A percentile compares a stretch with the other conserved stretches of the same genome.
phyloP scores from a whole-genome alignment of 768 basidiomycete species.

The Gloeostereum incarnatum region DNA sequence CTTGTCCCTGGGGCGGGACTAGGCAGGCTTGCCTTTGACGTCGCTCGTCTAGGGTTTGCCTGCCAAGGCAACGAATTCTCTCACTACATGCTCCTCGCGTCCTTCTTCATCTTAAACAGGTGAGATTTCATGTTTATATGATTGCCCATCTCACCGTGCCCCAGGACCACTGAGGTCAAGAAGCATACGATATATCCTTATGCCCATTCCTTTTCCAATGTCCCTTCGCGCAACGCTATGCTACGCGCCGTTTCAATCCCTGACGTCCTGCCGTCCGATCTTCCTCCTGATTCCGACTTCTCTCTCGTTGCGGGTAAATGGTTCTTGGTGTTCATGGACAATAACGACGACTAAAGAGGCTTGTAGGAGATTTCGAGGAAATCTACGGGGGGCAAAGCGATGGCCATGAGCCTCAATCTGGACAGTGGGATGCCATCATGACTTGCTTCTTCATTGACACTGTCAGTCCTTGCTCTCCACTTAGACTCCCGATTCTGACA shows the following conservation, averaged over 20 bases:
- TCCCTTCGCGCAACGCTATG: slow-evolving; percentile 34
- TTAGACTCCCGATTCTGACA: no score
- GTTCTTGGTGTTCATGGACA: slow-evolving; percentile 19
- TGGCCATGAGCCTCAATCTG: slow-evolving; percentile 57
- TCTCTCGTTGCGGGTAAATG: slow-evolving; percentile 52
- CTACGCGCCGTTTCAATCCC: slow-evolving; percentile 52
- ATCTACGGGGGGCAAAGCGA: slow-evolving; percentile 62
- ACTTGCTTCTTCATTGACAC: slow-evolving; percentile 66
- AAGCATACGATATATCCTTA: slow-evolving; percentile 53
- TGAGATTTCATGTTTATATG: no score
- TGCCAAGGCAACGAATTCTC: slow-evolving; percentile 59
- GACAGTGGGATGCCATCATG: slow-evolving; percentile 75
- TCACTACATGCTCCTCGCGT: slow-evolving; percentile 53
- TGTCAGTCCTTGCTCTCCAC: no score
- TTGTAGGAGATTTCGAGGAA: slow-evolving; percentile 79
- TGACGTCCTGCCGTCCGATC: slow-evolving; percentile 55
- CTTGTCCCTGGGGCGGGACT: slow-evolving; percentile 60
- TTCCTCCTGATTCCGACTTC: slow-evolving; percentile 29
- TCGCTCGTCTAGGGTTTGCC: slow-evolving; percentile 48
- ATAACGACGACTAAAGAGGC: slow-evolving; percentile 31
- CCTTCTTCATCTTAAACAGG: slow-evolving; percentile 51
- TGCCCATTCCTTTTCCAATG: slow-evolving; percentile 65
- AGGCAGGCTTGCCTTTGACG: slow-evolving; percentile 61
- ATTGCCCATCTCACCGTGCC: no score
- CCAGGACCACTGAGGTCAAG: slow-evolving; percentile 26